Evolutionary conservation across 1,284 basidiomycete genomes (phyloP).

Genomic region (Neotropicomus parvogracilis): DNA sequence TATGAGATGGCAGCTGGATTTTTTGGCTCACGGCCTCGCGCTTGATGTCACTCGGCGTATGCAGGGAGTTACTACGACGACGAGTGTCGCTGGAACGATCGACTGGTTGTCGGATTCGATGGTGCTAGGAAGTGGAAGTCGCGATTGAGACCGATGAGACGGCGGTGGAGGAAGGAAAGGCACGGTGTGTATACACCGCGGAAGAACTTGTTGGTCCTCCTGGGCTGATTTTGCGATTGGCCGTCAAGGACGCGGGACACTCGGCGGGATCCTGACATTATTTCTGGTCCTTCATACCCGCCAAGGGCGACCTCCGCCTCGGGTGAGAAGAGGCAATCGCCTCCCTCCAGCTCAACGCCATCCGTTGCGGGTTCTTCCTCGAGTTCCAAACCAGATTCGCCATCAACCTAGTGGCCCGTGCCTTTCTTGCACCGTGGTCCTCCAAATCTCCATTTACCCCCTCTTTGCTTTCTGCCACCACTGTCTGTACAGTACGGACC

Average conservation of each 20-base stretch:
- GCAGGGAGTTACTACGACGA: neutral
- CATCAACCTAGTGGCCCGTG: conserved; percentile 13
- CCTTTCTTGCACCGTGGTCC: conserved; percentile 8
- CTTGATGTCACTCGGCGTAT: conserved; percentile 6
- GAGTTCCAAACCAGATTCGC: conserved; percentile 14
- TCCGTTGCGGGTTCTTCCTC: neutral
- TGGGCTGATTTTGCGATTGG: conserved; percentile 13
- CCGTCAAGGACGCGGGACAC: conserved; percentile 2
- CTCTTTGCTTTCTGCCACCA: conserved; percentile 18
- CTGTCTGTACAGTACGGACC: conserved; percentile 13
- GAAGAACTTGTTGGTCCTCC: conserved; percentile 26
- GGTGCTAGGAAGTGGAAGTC: neutral
- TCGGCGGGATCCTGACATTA: conserved; percentile 18
- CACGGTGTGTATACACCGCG: conserved; percentile 16
- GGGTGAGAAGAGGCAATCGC: neutral
- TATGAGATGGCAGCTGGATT: conserved; percentile 30
- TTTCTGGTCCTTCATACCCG: neutral
- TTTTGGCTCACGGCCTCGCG: conserved; percentile 29
- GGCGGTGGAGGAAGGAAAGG: conserved; percentile 26
- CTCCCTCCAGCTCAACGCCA: neutral
- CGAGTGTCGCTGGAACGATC: neutral
- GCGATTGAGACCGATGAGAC: conserved; percentile 21
- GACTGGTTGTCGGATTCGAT: neutral
- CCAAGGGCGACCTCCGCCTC: neutral
- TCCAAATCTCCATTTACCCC: conserved; percentile 1